Base-by-base conservation (phyloP, 805 yeast genomes). In the Schwanniomyces sp. region DNA sequence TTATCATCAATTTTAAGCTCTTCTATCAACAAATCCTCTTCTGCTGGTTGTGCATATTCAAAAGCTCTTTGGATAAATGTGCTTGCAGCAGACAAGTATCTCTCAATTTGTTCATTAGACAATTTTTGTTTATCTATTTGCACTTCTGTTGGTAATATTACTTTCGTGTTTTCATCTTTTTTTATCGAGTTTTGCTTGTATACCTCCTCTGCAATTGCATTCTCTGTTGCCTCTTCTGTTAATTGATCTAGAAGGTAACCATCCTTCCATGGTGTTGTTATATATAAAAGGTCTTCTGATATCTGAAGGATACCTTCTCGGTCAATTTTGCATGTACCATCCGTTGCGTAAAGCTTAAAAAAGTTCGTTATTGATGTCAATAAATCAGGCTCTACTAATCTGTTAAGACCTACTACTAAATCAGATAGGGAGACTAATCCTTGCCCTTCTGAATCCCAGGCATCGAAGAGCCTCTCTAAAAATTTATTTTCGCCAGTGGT, bases 241-340 rank as follows among this genome's bases (percentile, higher is more conserved):
- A 84, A 72, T 5, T 70, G 61, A 63, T 91, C 97, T 34, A 88
- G 78, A 16, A 77, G 60, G 41, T 65, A 64, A 5, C 85, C 91
- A 52, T 88, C 90, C 57, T 90, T 84, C 85, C 94, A 87, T 2
- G 96, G 96, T 36, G 85, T 77, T 0, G 97, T 91, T 30, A 94
- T 75, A 56, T 81, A 86, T 10, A 92, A 69, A 34, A 92, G 67
- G 41, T 92, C 98, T 61, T 94, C 99, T 0, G 97, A 90, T 48
- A 91, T 78, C 52, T 84, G 85, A 40, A 94, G 70, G 4, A 94
- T 88, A 0, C 87, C 87, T 51, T 89, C 96, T 43, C 91, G 75
- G 50, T 83, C 85, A 38, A 94, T 79, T 48, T 72, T 78, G 0
- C 87, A 90, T 27, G 73, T 76, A 1, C 72, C 69, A 7, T 79